These are phyloP conservation scores for Paracoccidioides brasiliensis DNA, from an alignment of 2,329 filamentous ascomycete species.

Conservation along the genomic window DNA sequence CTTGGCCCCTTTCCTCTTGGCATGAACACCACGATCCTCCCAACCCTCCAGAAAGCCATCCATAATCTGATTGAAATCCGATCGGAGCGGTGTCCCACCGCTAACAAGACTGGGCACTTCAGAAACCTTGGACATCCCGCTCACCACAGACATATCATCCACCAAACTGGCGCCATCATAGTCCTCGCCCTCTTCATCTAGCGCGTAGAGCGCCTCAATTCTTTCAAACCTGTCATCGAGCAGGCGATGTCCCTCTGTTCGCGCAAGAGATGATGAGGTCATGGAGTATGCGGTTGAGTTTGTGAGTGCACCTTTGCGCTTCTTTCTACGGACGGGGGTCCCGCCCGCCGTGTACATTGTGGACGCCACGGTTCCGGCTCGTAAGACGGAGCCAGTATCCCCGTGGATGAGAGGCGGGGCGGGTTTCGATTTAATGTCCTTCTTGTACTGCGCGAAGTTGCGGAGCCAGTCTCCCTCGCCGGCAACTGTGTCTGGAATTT, in stretches of 20 bases:
- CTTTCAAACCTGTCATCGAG: constrained; percentile 86
- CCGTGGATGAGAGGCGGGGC: constrained; percentile 24
- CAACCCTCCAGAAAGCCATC: constrained; percentile 74
- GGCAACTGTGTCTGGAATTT: constrained; percentile 36
- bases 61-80: constrained; percentile 79
- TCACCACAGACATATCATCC: constrained; percentile 34
- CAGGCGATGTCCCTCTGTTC: constrained; percentile 74
- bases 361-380: constrained; percentile 26
- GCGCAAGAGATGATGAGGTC: constrained; percentile 74
- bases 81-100: constrained; percentile 44
- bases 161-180: constrained; percentile 27
- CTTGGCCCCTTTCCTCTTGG: constrained; percentile 32
- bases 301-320: constrained; percentile 86
- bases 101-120: constrained; percentile 45
- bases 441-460: constrained; percentile 91
- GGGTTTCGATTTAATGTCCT: constrained; percentile 45
- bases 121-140: constrained; percentile 36
- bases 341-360: constrained; percentile 51
- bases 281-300: constrained; percentile 80
- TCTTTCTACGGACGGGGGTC: constrained; percentile 57
- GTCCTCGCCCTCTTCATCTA: constrained; percentile 43
- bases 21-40: constrained; percentile 31
- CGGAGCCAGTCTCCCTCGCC: constrained; percentile 76
- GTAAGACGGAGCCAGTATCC: constrained; percentile 28
- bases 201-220: constrained; percentile 69